These are phyloP conservation scores for Pelargonium myrrhifolium DNA, from an alignment of 441 rosid genomes.

Conservation along the genomic window DNA sequence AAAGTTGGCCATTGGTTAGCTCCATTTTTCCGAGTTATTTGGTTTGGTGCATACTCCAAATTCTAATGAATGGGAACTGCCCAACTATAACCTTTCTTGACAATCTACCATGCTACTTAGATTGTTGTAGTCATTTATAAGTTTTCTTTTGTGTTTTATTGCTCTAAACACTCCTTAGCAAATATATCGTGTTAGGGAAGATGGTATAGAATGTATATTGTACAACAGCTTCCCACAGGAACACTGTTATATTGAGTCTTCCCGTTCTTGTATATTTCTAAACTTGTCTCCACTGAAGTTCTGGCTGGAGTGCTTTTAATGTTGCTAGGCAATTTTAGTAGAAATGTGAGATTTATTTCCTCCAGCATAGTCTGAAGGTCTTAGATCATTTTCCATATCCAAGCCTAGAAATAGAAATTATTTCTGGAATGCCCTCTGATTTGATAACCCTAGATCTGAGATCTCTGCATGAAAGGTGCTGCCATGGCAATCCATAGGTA, in stretches of 20 bases:
- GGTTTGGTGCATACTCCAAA: not conserved
- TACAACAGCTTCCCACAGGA: not conserved
- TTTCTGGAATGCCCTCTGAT: not conserved
- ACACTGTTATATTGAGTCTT: no score
- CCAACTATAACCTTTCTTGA: not conserved
- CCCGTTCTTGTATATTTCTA: no score
- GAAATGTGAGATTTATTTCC: no score
- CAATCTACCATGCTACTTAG: not conserved
- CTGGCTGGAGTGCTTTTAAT: no score
- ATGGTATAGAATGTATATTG: not conserved
- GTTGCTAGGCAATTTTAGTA: no score
- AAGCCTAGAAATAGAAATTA: not conserved
- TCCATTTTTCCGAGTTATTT: not conserved
- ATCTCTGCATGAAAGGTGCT: not conserved
- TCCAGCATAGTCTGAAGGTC: no score
- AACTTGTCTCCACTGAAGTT: no score
- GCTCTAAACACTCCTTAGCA: not conserved
- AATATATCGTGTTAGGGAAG: not conserved
- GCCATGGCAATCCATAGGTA: not conserved
- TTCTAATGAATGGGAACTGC: not conserved
- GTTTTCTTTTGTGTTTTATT: not conserved
- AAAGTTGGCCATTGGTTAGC: not conserved
- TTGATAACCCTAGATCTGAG: not conserved
- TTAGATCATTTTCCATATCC: not conserved
- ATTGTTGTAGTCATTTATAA: not conserved